Percentiles rank a stretch among this genome's conserved stretches.
phyloP scores from a whole-genome alignment of 2,329 filamentous ascomycete genomes.

The Talaromyces amestolkiae region DNA sequence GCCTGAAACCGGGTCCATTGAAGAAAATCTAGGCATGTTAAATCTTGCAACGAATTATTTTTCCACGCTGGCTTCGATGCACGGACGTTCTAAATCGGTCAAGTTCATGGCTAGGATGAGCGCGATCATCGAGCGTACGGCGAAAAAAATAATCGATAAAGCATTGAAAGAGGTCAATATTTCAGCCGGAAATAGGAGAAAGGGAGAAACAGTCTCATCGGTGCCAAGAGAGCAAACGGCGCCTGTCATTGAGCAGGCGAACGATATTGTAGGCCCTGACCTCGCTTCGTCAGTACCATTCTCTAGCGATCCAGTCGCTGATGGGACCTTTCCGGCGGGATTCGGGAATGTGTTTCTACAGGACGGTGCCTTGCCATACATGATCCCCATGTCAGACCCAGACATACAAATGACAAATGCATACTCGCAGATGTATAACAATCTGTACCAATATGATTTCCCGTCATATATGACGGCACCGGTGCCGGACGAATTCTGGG shows the following conservation, averaged over 20 bases:
- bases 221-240: neutral
- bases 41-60: slow-evolving; percentile 85
- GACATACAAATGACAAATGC: slow-evolving; percentile 3
- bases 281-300: neutral
- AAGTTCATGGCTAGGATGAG: slow-evolving; percentile 88
- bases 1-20: slow-evolving; percentile 57
- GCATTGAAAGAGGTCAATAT: slow-evolving; percentile 65
- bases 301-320: slow-evolving; percentile 1
- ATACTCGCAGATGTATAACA: slow-evolving; percentile 13
- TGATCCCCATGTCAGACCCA: slow-evolving; percentile 6
- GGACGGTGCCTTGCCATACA: slow-evolving; percentile 4
- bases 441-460: slow-evolving; percentile 11
- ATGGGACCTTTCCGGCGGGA: neutral
- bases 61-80: slow-evolving; percentile 70
- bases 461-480: slow-evolving; percentile 11
- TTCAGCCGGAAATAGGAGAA: slow-evolving; percentile 2
- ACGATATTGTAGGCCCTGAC: neutral
- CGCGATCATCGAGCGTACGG: slow-evolving; percentile 88
- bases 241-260: slow-evolving; percentile 1
- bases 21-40: slow-evolving; percentile 82
- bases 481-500: slow-evolving; percentile 1
- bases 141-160: slow-evolving; percentile 80
- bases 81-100: slow-evolving; percentile 79
- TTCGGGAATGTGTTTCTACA: neutral
- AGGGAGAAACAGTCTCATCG: neutral